A percentile compares a stretch with the other conserved stretches of the same genome.
phyloP scores from a whole-genome alignment of 768 basidiomycete genomes.

The Boletus pseudopeckii region DNA sequence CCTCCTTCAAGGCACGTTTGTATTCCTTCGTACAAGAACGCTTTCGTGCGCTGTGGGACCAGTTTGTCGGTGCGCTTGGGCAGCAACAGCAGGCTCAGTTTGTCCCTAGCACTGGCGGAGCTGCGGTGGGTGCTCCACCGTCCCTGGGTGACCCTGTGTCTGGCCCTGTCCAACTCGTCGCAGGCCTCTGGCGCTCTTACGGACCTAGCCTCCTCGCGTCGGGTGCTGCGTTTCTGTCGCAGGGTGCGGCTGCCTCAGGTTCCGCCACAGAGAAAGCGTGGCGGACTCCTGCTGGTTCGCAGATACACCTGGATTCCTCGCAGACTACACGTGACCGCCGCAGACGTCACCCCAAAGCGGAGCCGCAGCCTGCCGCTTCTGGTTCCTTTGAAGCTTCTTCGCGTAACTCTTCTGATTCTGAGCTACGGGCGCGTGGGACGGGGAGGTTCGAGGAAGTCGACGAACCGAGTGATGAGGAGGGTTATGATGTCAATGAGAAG shows the following conservation, averaged over 20 bases:
- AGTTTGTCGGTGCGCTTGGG: slow-evolving; percentile 48
- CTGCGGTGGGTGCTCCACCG: slow-evolving; percentile 38
- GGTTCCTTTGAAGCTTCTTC: slow-evolving; percentile 34
- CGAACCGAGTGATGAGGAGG: slow-evolving; percentile 68
- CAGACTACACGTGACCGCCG: slow-evolving; percentile 44
- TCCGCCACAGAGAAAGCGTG: slow-evolving; percentile 26
- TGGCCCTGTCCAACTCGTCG: slow-evolving; percentile 63
- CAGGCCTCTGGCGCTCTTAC: slow-evolving; percentile 73
- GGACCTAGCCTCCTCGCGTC: slow-evolving; percentile 70
- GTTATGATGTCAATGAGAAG: slow-evolving; percentile 43
- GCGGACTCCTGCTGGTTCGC: slow-evolving; percentile 30
- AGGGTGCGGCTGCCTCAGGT: slow-evolving; percentile 43
- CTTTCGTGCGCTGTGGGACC: slow-evolving; percentile 63
- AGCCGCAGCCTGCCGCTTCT: slow-evolving; percentile 33
- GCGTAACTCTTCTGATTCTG: slow-evolving; percentile 40
- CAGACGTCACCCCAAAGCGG: slow-evolving; percentile 51
- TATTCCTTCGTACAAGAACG: slow-evolving; percentile 66
- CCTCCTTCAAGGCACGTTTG: slow-evolving; percentile 53
- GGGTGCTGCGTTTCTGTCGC: slow-evolving; percentile 59
- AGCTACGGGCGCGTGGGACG: slow-evolving; percentile 44
- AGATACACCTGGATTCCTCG: slow-evolving; percentile 24
- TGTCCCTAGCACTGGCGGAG: slow-evolving; percentile 18
- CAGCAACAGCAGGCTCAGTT: slow-evolving; percentile 36
- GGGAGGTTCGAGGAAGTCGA: slow-evolving; percentile 66
- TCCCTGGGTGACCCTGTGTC: slow-evolving; percentile 50